A percentile compares a stretch with the other conserved stretches of the same genome.
Evolutionary conservation across 1,284 basidiomycete species (phyloP).

Genomic region (Irpex lacteus): DNA sequence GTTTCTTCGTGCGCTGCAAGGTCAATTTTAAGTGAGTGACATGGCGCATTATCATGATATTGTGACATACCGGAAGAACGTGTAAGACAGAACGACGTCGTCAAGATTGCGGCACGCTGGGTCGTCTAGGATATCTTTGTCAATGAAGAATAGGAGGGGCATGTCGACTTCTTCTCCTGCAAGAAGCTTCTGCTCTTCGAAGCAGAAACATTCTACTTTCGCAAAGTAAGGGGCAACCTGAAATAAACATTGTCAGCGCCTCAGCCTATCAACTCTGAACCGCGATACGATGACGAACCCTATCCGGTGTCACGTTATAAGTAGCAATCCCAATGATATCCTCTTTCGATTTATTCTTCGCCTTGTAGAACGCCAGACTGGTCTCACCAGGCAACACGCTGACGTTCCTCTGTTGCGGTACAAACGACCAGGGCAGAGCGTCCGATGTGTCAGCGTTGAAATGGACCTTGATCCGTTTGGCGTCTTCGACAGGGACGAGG

Average conservation of each 20-base stretch:
- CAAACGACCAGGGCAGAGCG: constrained; percentile 91
- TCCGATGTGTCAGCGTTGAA: constrained; percentile 94
- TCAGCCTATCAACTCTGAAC: background rate
- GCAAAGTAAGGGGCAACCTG: constrained; percentile 98
- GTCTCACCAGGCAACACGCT: constrained; percentile 95
- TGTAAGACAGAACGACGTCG: constrained; percentile 94
- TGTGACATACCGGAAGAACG: constrained; percentile 84
- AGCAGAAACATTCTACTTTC: constrained; percentile 99
- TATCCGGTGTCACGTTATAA: constrained; percentile 93
- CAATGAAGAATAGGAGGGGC: constrained; percentile 98
- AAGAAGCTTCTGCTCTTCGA: constrained; percentile 95
- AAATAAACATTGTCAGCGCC: background rate
- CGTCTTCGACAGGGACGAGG: constrained; percentile 71
- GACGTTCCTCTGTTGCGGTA: constrained; percentile 88
- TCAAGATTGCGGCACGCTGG: constrained; percentile 83
- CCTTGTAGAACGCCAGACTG: constrained; percentile 94
- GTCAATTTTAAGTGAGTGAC: constrained; percentile 5
- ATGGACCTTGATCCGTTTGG: constrained; percentile 84
- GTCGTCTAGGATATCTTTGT: constrained; percentile 94
- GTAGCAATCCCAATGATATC: constrained; percentile 99
- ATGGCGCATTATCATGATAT: constrained; percentile 1
- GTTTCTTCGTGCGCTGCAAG: constrained; percentile 73
- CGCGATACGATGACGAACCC: constrained; percentile 51
- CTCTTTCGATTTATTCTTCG: constrained; percentile 80
- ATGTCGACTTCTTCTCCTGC: constrained; percentile 98